Percentiles rank a stretch among this genome's conserved stretches.
phyloP scores from a whole-genome alignment of 768 basidiomycete species.

The Termitomyces titanicus region DNA sequence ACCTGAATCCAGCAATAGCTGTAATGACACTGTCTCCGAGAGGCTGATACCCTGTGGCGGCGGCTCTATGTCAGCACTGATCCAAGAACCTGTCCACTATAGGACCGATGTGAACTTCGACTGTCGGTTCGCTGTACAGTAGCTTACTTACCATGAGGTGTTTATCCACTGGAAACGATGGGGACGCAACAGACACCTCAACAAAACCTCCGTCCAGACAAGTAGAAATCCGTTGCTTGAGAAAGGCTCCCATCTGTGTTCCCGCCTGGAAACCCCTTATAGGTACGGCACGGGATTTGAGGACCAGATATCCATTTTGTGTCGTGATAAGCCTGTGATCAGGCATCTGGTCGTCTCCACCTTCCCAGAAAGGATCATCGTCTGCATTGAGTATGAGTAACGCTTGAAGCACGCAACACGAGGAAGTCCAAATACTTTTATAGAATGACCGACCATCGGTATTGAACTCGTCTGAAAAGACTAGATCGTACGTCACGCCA shows the following conservation, averaged over 20 bases:
- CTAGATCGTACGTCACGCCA: constrained; percentile 45
- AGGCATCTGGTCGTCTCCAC: not conserved
- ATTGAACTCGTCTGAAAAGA: constrained; percentile 68
- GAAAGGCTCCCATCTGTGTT: not conserved
- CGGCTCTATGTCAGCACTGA: not conserved
- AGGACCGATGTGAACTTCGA: not conserved
- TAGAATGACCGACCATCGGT: constrained; percentile 35
- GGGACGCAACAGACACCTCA: constrained; percentile 11
- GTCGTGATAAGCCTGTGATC: constrained; percentile 6
- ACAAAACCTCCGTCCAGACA: constrained; percentile 21
- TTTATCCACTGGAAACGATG: not conserved
- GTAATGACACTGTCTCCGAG: not conserved
- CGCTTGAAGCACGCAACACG: not conserved
- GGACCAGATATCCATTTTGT: constrained; percentile 5
- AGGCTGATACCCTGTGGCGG: not conserved
- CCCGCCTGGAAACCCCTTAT: not conserved
- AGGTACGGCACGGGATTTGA: not conserved
- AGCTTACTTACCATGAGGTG: not conserved
- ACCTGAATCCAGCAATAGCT: constrained; percentile 2
- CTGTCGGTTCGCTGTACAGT: not conserved
- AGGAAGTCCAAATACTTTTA: not conserved
- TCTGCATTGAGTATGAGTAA: constrained; percentile 2
- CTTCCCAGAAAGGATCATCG: constrained; percentile 14
- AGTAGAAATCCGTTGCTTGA: constrained; percentile 9
- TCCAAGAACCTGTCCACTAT: constrained; percentile 13